phyloP scores from a whole-genome alignment of 2,329 filamentous ascomycete genomes.

The Passalora sequoiae region DNA sequence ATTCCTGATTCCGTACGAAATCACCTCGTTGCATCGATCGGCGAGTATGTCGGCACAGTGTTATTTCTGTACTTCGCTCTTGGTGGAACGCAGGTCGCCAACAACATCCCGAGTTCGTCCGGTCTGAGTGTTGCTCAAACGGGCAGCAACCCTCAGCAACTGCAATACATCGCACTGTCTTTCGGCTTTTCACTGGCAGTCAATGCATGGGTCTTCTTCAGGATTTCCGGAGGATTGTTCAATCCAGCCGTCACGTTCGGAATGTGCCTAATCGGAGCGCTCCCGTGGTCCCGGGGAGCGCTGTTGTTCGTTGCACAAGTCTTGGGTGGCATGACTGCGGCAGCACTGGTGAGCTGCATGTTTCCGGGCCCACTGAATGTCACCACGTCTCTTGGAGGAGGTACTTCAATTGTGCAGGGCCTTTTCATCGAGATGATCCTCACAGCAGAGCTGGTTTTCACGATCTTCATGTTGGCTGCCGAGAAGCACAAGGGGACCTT shows the following conservation, averaged over 20 bases:
- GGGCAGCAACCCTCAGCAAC: conserved; percentile 34
- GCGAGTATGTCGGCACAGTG: conserved; percentile 43
- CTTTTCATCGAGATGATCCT: conserved; percentile 36
- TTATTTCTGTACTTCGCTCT: conserved; percentile 46
- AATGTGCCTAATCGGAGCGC: conserved; percentile 29
- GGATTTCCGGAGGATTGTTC: conserved; percentile 34
- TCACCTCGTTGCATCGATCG: conserved; percentile 31
- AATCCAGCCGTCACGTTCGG: conserved; percentile 33
- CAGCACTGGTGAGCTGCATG: conserved; percentile 32
- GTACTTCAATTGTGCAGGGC: conserved; percentile 35
- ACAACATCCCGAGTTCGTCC: conserved; percentile 31
- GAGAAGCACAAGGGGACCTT: conserved; percentile 34
- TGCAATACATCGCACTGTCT: conserved; percentile 37
- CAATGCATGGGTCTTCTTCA: conserved; percentile 39
- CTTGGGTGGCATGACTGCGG: conserved; percentile 33
- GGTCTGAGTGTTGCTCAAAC: conserved; percentile 22
- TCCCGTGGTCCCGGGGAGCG: conserved; percentile 32
- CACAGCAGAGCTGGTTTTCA: conserved; percentile 30
- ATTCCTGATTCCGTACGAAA: conserved; percentile 20
- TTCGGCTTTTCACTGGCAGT: conserved; percentile 41
- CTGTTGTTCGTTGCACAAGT: conserved; percentile 36
- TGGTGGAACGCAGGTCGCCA: conserved; percentile 43
- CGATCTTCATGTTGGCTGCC: conserved; percentile 34
- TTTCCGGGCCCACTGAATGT: conserved; percentile 36
- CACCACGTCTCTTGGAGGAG: conserved; percentile 30